Base-by-base conservation (phyloP, 108 stramenopile species). In the Schizochytrium sp. region DNA sequence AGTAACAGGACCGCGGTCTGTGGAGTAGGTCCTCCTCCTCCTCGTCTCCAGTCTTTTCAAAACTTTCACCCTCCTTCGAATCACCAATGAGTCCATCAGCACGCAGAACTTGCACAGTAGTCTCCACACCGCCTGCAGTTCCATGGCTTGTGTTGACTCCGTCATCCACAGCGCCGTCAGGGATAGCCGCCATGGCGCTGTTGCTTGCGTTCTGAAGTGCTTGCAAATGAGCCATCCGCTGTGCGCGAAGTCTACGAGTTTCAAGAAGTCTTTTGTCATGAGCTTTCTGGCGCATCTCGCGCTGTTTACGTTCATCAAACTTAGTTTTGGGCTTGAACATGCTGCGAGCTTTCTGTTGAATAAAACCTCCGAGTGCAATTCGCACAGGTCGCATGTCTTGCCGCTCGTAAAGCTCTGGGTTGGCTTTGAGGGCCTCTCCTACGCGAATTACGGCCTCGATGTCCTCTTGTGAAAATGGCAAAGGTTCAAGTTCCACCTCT, bases 1-100 rank as follows among this genome's bases (percentile, higher is more conserved):
- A 91, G 90, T 97, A 97, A 91, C 97, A 97, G 0, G 96, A 96
- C 4, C 96, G 93, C 0, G 96, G 91, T 87, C 95, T 95, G 83
- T 96, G 95, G 10, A 96, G 90, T 13, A 72, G 44, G 72, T 69
- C 64, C 42, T 44, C 64, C 28, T 69, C 64, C 10, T 69, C 64
- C 10, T 69, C 64, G 64, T 0, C 64, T 28, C 44, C 64, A 44
- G 40, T 15, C 59, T 60, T n/a, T 17, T 60, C 28, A n/a, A n/a
- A 2, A n/a, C 59, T 60, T 60, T 60, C 59, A n/a, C 59, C 59
- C 28, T n/a, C 59, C 19, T n/a, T 60, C 59, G 59, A n/a, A 60
- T 60, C 19, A 60, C 59, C 59, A 60, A 17, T 17, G 28, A n/a
- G 19, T 28, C 28, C 64, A 69, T 12, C 64, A 44, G 64, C 64